A percentile compares a stretch with the other conserved stretches of the same genome.
These are phyloP conservation scores for Plasmodium reichenowi DNA, from an alignment of 169 alveolate genomes.

Conservation along the genomic window DNA sequence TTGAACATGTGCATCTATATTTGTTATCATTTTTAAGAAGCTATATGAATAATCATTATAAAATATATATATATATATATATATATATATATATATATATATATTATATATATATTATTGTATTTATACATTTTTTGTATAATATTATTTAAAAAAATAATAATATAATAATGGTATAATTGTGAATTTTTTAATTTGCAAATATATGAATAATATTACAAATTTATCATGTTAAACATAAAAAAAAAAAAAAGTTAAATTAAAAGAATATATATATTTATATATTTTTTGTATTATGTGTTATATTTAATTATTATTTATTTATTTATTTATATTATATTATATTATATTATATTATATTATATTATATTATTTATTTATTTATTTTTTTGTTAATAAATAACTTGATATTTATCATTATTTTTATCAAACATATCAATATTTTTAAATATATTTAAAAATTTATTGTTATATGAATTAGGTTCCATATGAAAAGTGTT, in stretches of 20 bases:
- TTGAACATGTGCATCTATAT: neutral
- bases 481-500: slow-evolving; percentile 8
- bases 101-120: neutral
- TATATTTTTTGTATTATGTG: neutral
- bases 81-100: slow-evolving; percentile 11
- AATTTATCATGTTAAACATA: too few species aligned
- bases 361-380: too few species aligned
- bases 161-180: neutral
- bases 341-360: too few species aligned
- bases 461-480: slow-evolving; percentile 16
- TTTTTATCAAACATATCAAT: slow-evolving; percentile 49
- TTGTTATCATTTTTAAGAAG: neutral
- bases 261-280: neutral
- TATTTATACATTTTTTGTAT: neutral
- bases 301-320: neutral
- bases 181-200: neutral
- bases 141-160: too few species aligned
- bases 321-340: neutral
- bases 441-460: slow-evolving; percentile 49
- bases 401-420: slow-evolving; percentile 44
- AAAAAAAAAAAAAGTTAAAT: slow-evolving; percentile 23
- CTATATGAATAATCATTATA: neutral
- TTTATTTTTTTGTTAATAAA: slow-evolving; percentile 13
- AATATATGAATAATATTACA: too few species aligned
- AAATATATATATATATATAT: neutral